Percentiles rank a stretch among this genome's conserved stretches.
phyloP scores from a whole-genome alignment of 2,329 filamentous ascomycete genomes.

The Diatrype stigma region DNA sequence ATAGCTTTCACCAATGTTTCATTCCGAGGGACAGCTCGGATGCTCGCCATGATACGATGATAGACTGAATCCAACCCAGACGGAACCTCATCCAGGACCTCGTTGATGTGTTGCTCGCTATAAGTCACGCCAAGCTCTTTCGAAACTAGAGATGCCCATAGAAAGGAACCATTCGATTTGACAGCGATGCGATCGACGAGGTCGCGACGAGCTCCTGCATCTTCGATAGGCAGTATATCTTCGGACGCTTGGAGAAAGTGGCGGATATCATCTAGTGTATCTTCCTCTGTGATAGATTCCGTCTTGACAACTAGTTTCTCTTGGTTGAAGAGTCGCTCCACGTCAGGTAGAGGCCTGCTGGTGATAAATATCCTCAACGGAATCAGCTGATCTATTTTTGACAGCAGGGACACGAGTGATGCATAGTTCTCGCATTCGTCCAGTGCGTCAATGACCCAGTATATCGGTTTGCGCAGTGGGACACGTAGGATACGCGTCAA shows the following conservation, averaged over 20 bases:
- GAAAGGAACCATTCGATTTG: conserved; percentile 21
- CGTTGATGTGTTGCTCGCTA: conserved; percentile 19
- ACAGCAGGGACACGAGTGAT: conserved; percentile 12
- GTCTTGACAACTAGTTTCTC: conserved; percentile 6
- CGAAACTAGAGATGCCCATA: conserved; percentile 21
- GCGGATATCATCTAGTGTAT: conserved; percentile 16
- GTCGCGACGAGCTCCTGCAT: neutral
- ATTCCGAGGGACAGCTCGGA: conserved; percentile 9
- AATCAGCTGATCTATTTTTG: conserved; percentile 9
- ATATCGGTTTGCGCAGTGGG: conserved; percentile 11
- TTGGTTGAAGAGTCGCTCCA: conserved; percentile 13
- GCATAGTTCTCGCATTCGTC: conserved; percentile 14
- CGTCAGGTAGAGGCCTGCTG: conserved; percentile 14
- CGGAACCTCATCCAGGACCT: conserved; percentile 15
- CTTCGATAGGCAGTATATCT: neutral
- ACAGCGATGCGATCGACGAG: conserved; percentile 16
- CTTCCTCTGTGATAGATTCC: conserved; percentile 13
- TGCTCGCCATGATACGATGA: conserved; percentile 7
- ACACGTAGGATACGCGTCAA: conserved; percentile 14
- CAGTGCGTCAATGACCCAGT: conserved; percentile 20
- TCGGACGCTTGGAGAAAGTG: conserved; percentile 8
- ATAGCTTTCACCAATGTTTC: conserved; percentile 7
- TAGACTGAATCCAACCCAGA: conserved; percentile 21
- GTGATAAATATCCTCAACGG: conserved; percentile 19
- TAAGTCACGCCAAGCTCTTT: conserved; percentile 13